These are phyloP conservation scores for Entoloma clypeatum DNA, from an alignment of 1,284 basidiomycete genomes.

Conservation along the genomic window DNA sequence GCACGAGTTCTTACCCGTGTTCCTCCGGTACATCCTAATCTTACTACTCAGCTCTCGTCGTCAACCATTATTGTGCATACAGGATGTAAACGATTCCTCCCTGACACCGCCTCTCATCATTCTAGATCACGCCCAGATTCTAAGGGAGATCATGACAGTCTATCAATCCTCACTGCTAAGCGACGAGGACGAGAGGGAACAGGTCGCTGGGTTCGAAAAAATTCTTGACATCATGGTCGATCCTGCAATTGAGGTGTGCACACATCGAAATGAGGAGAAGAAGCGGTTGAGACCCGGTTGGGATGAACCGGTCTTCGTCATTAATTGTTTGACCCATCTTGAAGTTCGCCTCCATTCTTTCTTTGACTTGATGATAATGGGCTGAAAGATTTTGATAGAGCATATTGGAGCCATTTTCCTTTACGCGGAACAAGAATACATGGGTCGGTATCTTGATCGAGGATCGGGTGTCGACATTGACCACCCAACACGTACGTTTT, in stretches of 20 bases:
- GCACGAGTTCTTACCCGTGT: conserved; percentile 72
- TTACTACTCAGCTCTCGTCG: not conserved
- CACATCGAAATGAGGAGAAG: conserved; percentile 66
- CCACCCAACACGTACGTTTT: conserved; percentile 75
- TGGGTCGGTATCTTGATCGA: conserved; percentile 63
- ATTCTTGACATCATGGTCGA: conserved; percentile 82
- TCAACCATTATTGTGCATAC: conserved; percentile 2
- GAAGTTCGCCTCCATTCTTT: conserved; percentile 44
- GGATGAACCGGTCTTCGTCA: conserved; percentile 78
- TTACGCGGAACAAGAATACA: conserved; percentile 61
- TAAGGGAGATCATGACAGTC: conserved; percentile 85
- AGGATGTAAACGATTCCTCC: conserved; percentile 75
- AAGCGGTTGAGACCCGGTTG: conserved; percentile 51
- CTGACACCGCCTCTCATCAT: conserved; percentile 76
- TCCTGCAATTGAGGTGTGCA: conserved; percentile 77
- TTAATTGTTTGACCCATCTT: conserved; percentile 83
- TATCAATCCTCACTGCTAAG: conserved; percentile 80
- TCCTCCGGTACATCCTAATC: conserved; percentile 54
- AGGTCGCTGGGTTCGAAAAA: conserved; percentile 56
- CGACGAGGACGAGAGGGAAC: conserved; percentile 48
- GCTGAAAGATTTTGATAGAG: conserved; percentile 38
- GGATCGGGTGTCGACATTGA: conserved; percentile 60
- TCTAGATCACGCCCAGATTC: conserved; percentile 76
- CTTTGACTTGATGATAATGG: not conserved
- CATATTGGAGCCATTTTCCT: conserved; percentile 69